Evolutionary conservation across 2,329 filamentous ascomycete genomes (phyloP).

Genomic region (Claviceps spartinae): DNA sequence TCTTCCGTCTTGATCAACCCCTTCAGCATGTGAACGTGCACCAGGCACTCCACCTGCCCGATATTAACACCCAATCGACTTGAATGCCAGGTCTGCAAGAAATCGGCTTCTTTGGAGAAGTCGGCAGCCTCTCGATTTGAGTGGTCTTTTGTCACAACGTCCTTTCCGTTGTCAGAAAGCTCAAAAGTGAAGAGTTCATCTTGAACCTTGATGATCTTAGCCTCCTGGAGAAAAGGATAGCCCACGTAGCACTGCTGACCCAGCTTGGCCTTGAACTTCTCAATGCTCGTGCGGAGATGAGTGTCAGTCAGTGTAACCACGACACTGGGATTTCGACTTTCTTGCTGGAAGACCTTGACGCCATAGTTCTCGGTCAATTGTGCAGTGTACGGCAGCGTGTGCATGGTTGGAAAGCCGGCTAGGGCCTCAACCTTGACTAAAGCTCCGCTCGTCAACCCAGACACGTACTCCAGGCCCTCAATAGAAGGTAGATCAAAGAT

Average conservation of each 20-base stretch:
- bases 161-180: constrained; percentile 49
- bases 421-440: constrained; percentile 72
- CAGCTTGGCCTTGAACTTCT: constrained; percentile 63
- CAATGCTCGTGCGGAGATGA: constrained; percentile 54
- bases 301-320: constrained; percentile 71
- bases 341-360: constrained; percentile 88
- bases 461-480: constrained; percentile 74
- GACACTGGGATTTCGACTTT: constrained; percentile 94
- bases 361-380: constrained; percentile 60
- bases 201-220: constrained; percentile 74
- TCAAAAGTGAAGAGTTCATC: constrained; percentile 89
- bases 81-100: constrained; percentile 77
- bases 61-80: constrained; percentile 82
- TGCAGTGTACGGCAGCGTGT: constrained; percentile 72
- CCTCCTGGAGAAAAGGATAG: constrained; percentile 91
- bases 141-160: constrained; percentile 58
- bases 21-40: constrained; percentile 88
- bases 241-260: constrained; percentile 81
- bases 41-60: constrained; percentile 73
- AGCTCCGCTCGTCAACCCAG: constrained; percentile 72
- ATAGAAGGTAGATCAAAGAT: constrained; percentile 89
- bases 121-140: constrained; percentile 62
- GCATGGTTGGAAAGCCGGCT: constrained; percentile 84
- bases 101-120: constrained; percentile 71
- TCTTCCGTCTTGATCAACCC: constrained; percentile 83